A percentile compares a stretch with the other conserved stretches of the same genome.
These are phyloP conservation scores for Metschnikowia cubensis DNA, from an alignment of 805 yeast genomes.

Conservation along the genomic window DNA sequence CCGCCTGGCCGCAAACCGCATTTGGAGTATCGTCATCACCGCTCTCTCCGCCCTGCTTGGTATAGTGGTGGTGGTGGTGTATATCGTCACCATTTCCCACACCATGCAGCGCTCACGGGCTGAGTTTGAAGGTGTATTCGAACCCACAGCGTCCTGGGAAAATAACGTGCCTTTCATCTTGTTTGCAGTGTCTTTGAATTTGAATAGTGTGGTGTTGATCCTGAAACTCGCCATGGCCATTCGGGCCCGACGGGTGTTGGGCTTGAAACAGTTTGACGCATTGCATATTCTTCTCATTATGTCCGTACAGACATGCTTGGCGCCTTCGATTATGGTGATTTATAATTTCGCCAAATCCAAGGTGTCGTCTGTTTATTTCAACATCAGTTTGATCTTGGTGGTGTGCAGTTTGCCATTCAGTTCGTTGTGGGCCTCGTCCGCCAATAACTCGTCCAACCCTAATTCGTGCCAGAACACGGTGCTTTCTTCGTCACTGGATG, in stretches of 20 bases:
- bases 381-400: slow-evolving; percentile 57
- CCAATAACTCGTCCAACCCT: slow-evolving; percentile 42
- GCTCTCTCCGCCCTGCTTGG: slow-evolving; percentile 42
- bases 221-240: slow-evolving; percentile 68
- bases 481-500: slow-evolving; percentile 8
- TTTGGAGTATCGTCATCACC: slow-evolving; percentile 38
- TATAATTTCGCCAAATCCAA: slow-evolving; percentile 37
- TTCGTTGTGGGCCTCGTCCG: slow-evolving; percentile 82
- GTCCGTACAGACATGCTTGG: slow-evolving; percentile 74
- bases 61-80: slow-evolving; percentile 53
- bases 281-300: slow-evolving; percentile 77
- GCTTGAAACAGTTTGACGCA: slow-evolving; percentile 77
- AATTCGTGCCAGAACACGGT: slow-evolving; percentile 17
- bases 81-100: slow-evolving; percentile 49
- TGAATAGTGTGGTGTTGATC: slow-evolving; percentile 57
- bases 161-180: slow-evolving; percentile 54
- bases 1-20: slow-evolving; percentile 49
- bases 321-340: slow-evolving; percentile 70
- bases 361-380: slow-evolving; percentile 37
- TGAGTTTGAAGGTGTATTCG: background rate
- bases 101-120: slow-evolving; percentile 27
- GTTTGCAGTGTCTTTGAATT: slow-evolving; percentile 63
- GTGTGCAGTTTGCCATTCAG: slow-evolving; percentile 77
- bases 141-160: slow-evolving; percentile 34
- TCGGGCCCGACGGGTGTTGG: slow-evolving; percentile 67